These are phyloP conservation scores for Fagopyrum homotropicum DNA, from an alignment of 148 eudicot species.

Conservation along the genomic window DNA sequence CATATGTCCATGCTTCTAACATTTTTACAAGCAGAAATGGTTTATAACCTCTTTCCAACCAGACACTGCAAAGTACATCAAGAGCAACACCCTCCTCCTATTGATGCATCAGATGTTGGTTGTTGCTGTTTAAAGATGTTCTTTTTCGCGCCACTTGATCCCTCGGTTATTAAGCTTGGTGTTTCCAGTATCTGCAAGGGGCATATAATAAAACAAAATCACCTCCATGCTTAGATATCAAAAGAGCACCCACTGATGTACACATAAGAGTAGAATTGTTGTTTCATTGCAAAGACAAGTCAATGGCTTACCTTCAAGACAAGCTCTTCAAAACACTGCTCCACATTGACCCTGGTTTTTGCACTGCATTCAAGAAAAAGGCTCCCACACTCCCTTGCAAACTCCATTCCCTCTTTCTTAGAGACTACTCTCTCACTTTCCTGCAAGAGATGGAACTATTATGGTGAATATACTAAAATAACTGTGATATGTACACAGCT, in stretches of 20 bases:
- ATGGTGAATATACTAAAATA: background rate
- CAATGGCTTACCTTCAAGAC: constrained; percentile 42
- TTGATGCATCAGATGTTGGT: constrained; percentile 8
- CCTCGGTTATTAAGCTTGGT: constrained; percentile 9
- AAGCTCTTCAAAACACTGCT: constrained; percentile 70
- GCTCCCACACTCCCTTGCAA: constrained; percentile 64
- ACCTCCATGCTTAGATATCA: background rate
- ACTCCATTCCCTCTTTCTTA: constrained; percentile 58
- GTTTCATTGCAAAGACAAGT: constrained; percentile 1
- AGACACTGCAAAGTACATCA: background rate
- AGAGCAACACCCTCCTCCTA: constrained; percentile 8
- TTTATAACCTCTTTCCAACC: background rate
- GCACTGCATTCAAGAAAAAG: constrained; percentile 69
- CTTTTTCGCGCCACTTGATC: constrained; percentile 10
- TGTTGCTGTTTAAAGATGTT: constrained; percentile 9
- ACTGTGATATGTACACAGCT: background rate
- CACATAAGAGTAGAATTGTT: background rate
- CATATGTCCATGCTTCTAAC: background rate
- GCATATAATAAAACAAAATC: background rate
- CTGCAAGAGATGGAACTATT: constrained; percentile 22
- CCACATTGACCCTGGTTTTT: constrained; percentile 57
- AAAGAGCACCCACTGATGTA: background rate
- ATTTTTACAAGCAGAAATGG: constrained; percentile 9
- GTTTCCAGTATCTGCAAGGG: constrained; percentile 10
- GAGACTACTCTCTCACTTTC: constrained; percentile 62